Evolutionary conservation across 176 grass and related monocot genomes (phyloP), one percentile per base, ranked within the genome.

Genomic region (Alloteropsis semialata): DNA sequence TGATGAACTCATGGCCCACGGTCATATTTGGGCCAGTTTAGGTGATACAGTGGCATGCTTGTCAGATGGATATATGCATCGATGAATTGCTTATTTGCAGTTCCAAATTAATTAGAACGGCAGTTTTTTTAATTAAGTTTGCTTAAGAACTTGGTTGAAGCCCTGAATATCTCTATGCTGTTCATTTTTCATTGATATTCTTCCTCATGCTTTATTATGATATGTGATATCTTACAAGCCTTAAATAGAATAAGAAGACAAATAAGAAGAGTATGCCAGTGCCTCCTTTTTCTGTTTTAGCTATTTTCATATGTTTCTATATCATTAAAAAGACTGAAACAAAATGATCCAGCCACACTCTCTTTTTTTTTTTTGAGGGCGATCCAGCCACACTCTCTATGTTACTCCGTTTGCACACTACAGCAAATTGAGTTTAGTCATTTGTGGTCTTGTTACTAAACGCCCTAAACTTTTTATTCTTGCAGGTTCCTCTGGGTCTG

Each of bases 401-500:
- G 39, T 18, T 39, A 29, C n/a, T 69, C n/a, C 70, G 42, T 82
- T 33, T 70, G 17, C 16, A 46, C 15, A 12, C 3, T 24, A n/a
- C 7, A 14, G 0, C 1, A 69, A 70, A 82, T 61, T 71, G 34
- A 54, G 0, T 71, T 54, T 83, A 1, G 12, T 10, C 44, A 39
- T 81, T 0, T 36, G 7, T 85, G 42, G 34, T 12, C 5, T 76
- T 62, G 61, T 10, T 28, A 46, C 61, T 69, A 54, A 73, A 39
- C 13, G 37, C 72, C 2, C 72, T 44, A 17, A 83, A 29, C 42
- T 79, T 38, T 88, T 55, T 22, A 59, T 46, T 42, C 29, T 29
- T 77, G 75, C 81, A 97, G 88, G 76, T 94, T 89, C 90, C 92
- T 78, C 62, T 94, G 42, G 92, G 90, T 81, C 49, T 98, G 84